These are phyloP conservation scores for Cordyceps farinosa DNA, from an alignment of 2,329 filamentous ascomycete genomes.

Conservation along the genomic window DNA sequence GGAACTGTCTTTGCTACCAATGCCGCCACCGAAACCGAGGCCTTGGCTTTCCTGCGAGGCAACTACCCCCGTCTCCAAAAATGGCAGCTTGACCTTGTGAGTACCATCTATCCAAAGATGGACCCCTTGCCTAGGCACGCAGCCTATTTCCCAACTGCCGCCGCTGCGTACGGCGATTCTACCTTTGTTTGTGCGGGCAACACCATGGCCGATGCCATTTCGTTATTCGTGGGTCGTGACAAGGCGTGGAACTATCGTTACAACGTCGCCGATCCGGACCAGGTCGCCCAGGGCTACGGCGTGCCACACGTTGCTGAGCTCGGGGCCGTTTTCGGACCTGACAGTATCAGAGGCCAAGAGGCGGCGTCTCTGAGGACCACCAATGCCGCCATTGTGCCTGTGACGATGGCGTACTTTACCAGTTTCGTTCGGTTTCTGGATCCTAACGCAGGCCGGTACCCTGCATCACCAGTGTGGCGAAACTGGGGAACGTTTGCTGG, in stretches of 20 bases:
- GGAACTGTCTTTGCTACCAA: conserved; percentile 44
- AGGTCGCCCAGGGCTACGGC: conserved; percentile 38
- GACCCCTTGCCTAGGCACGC: conserved; percentile 35
- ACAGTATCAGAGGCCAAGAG: conserved; percentile 23
- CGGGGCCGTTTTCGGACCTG: conserved; percentile 47
- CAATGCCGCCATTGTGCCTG: conserved; percentile 42
- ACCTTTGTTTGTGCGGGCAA: conserved; percentile 44
- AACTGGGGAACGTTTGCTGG: conserved; percentile 30
- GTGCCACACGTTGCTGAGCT: conserved; percentile 47
- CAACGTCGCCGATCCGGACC: conserved; percentile 41
- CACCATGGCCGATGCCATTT: conserved; percentile 28
- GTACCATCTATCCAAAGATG: conserved; percentile 38
- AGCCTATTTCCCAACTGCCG: conserved; percentile 42
- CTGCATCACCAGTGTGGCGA: conserved; percentile 39
- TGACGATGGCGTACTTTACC: conserved; percentile 49
- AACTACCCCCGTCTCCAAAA: conserved; percentile 45
- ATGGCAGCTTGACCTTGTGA: conserved; percentile 34
- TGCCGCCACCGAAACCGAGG: conserved; percentile 32
- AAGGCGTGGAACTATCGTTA: conserved; percentile 46
- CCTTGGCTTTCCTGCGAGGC: conserved; percentile 40
- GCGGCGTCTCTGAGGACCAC: conserved; percentile 40
- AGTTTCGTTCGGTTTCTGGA: conserved; percentile 46
- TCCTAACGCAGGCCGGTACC: conserved; percentile 37
- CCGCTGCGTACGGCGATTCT: conserved; percentile 42
- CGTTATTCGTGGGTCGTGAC: conserved; percentile 16